Conservation (phyloP, 495 filamentous ascomycete genomes). For the Lasiosphaeris hirsuta region DNA sequence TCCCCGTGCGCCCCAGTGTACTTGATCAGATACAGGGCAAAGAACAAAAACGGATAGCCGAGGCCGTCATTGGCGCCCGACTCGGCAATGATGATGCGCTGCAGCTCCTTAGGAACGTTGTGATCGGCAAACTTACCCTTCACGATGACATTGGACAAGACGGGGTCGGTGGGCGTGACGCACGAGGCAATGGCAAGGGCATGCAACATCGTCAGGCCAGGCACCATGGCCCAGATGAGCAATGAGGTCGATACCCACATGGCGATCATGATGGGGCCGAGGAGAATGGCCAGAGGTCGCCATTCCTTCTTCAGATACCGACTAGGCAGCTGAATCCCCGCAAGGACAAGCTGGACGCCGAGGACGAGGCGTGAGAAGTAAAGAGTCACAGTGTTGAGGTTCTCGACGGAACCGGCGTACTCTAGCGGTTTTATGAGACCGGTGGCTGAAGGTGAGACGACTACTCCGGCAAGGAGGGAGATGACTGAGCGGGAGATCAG, state of each 20-base stretch:
- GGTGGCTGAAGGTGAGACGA: slow-evolving; percentile 72
- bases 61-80: slow-evolving; percentile 90
- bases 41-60: slow-evolving; percentile 88
- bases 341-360: slow-evolving; percentile 85
- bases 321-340: slow-evolving; percentile 87
- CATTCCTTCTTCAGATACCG: slow-evolving; percentile 79
- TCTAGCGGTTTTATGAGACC: slow-evolving; percentile 74
- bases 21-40: slow-evolving; percentile 79
- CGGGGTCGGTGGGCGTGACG: slow-evolving; percentile 88
- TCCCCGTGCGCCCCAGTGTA: slow-evolving; percentile 57
- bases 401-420: slow-evolving; percentile 62
- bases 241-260: slow-evolving; percentile 89
- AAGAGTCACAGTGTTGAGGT: slow-evolving; percentile 53
- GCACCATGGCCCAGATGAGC: slow-evolving; percentile 75
- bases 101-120: slow-evolving; percentile 76
- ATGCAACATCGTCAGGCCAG: slow-evolving; percentile 68
- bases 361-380: slow-evolving; percentile 86
- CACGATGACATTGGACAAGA: slow-evolving; percentile 84
- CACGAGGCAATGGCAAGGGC: slow-evolving; percentile 77
- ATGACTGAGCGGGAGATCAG: slow-evolving; percentile 57
- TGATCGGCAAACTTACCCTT: slow-evolving; percentile 93
- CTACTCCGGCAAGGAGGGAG: slow-evolving; percentile 72
- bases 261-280: slow-evolving; percentile 79
- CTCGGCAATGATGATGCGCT: slow-evolving; percentile 86
- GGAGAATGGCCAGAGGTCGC: slow-evolving; percentile 68